Evolutionary conservation across 1,284 basidiomycete species (phyloP).

Genomic region (Ganoderma multipileum): DNA sequence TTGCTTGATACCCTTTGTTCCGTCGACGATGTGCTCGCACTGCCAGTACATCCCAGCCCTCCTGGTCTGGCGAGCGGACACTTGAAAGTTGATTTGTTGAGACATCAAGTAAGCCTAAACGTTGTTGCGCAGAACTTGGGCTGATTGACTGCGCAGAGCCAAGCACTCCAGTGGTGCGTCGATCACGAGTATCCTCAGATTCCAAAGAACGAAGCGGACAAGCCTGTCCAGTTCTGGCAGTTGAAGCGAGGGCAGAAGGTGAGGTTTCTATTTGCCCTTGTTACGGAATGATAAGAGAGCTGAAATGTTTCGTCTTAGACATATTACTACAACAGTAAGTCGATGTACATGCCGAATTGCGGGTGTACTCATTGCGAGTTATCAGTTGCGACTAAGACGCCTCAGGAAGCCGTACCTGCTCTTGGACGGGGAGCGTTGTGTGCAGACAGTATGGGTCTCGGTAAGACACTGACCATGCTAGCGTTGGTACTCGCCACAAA

Average conservation of each 20-base stretch:
- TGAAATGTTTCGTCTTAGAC: conserved; percentile 41
- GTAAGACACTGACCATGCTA: conserved; percentile 87
- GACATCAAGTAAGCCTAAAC: conserved; percentile 69
- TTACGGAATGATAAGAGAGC: neutral
- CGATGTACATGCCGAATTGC: neutral
- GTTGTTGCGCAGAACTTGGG: neutral
- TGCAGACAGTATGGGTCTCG: conserved; percentile 90
- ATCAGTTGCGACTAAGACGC: conserved; percentile 80
- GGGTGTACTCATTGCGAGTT: conserved; percentile 9
- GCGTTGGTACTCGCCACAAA: conserved; percentile 80
- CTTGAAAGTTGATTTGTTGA: conserved; percentile 74
- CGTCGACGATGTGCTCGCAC: conserved; percentile 70
- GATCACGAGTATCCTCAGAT: conserved; percentile 77
- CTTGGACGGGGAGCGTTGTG: conserved; percentile 86
- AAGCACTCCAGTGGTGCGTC: conserved; percentile 83
- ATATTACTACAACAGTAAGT: conserved; percentile 73
- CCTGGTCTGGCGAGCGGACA: conserved; percentile 71
- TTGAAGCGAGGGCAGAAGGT: conserved; percentile 64
- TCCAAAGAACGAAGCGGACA: conserved; percentile 69
- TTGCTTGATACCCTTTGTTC: conserved; percentile 73
- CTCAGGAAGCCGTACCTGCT: conserved; percentile 66
- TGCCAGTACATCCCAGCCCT: conserved; percentile 71
- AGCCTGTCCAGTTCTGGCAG: conserved; percentile 90
- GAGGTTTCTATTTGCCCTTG: neutral
- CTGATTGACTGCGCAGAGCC: conserved; percentile 52